These are phyloP conservation scores for Xanthoconium stramineum DNA, from an alignment of 768 basidiomycete species.

Conservation along the genomic window DNA sequence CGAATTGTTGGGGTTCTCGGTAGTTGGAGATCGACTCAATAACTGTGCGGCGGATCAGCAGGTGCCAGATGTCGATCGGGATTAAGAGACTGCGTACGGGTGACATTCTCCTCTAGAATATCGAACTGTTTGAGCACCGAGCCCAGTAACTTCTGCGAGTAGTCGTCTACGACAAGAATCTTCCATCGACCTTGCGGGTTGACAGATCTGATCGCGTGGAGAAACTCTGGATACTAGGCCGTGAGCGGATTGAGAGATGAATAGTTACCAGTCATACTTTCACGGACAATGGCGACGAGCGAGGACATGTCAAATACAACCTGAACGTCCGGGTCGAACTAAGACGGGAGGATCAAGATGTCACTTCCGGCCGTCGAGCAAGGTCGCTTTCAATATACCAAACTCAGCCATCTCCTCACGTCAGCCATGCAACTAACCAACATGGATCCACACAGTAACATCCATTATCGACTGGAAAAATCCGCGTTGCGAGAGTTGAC, in stretches of 20 bases:
- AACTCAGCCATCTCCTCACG: conserved; percentile 12
- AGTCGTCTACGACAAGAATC: conserved; percentile 93
- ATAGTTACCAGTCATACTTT: conserved; percentile 35
- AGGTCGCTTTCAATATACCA: background rate
- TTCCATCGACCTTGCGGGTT: conserved; percentile 92
- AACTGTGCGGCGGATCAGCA: conserved; percentile 46
- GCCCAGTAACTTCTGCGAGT: conserved; percentile 79
- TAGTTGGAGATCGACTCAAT: conserved; percentile 86
- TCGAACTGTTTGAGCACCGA: conserved; percentile 91
- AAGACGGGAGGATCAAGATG: background rate
- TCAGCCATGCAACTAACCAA: no score
- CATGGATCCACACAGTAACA: no score
- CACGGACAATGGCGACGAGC: conserved; percentile 43
- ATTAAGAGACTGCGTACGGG: conserved; percentile 55
- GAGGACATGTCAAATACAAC: conserved; percentile 36
- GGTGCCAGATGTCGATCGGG: background rate
- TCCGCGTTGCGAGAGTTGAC: background rate
- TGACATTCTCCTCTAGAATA: conserved; percentile 93
- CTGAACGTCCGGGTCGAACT: background rate
- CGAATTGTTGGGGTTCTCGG: conserved; percentile 83
- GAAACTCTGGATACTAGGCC: conserved; percentile 55
- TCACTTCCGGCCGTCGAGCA: background rate
- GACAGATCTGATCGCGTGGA: conserved; percentile 84
- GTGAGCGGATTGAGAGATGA: background rate
- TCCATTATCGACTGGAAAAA: background rate